Evolutionary conservation across 352 stramenopile genomes (phyloP), one percentile per base, ranked within the genome.

Genomic region (Paralagenidium karlingii): DNA sequence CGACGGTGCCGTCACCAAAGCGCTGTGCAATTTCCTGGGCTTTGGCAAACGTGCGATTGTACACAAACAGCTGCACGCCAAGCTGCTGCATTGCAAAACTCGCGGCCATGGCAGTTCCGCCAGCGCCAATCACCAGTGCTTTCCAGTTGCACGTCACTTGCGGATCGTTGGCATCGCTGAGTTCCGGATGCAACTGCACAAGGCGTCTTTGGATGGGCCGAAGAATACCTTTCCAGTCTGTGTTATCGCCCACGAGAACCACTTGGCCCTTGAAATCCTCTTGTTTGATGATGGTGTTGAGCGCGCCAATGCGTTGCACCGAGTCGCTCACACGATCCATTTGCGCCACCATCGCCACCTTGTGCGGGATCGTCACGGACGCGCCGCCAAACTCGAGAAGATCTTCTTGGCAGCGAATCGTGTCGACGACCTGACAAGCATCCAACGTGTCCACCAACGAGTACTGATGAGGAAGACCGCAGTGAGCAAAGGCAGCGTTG

Each of bases 341-440:
- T 44, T 96, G 79, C 9, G 68, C 63, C 53, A 98, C 96, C 45
- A 99, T 88, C 34, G 87, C 80, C 24, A 88, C 60, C 61, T 99
- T 99, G 60, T 97, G 91, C 19, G 96, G 96, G 53, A 99, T 99
- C 18, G 96, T 99, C 12, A 99, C 89, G 11, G 81, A 97, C 26
- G 78, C 93, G 31, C 96, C 96, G 16, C 90, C 91, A 57, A 98
- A 98, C n/a, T 49, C 39, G 1, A 54, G 64, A 10, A 3, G 3
- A 36, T 34, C 22, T 1, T 44, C 39, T 1, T 51, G 43, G 18
- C 37, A 27, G 28, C 55, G 46, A 66, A 83, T 68, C 20, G 56
- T 54, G 31, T 52, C 46, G 18, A 65, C 67, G 18, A 85, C 51
- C 8, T 70, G 59, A 16, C 47, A 9, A 13, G 64, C 57, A 22